A percentile compares a stretch with the other conserved stretches of the same genome.
Conservation (phyloP, 257 asterid species). For the Avicennia marina region DNA sequence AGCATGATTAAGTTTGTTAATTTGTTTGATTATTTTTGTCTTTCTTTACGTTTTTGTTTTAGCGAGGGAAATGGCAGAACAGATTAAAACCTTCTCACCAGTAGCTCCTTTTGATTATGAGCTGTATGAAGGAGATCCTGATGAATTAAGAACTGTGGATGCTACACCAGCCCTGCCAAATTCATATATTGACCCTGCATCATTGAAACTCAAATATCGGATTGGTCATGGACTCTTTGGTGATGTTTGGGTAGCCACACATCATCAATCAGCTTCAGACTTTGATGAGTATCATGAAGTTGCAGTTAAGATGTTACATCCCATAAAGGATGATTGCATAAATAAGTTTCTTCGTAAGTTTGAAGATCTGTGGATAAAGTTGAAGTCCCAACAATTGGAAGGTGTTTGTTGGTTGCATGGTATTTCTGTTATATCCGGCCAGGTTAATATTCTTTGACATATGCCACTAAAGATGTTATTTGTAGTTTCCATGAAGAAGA, state of each 20-base stretch:
- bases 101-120: conserved; percentile 27
- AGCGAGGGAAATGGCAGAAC: conserved; percentile 22
- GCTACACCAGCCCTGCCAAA: conserved; percentile 25
- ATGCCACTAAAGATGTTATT: neutral
- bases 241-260: conserved; percentile 71
- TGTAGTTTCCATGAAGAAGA: neutral
- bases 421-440: conserved; percentile 29
- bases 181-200: conserved; percentile 39
- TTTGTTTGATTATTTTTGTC: neutral
- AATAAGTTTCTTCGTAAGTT: conserved; percentile 32
- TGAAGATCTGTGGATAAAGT: conserved; percentile 33
- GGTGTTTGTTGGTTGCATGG: conserved; percentile 71
- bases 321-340: conserved; percentile 36
- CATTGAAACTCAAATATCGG: conserved; percentile 48
- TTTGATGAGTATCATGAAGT: conserved; percentile 62
- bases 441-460: conserved; percentile 22
- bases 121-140: conserved; percentile 35
- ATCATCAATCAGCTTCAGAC: conserved; percentile 50
- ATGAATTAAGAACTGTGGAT: conserved; percentile 24
- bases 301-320: conserved; percentile 52
- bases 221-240: conserved; percentile 67
- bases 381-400: conserved; percentile 31
- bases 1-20: neutral
- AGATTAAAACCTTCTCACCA: conserved; percentile 10
- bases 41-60: neutral